phyloP scores from a whole-genome alignment of 2,329 filamentous ascomycete species.

The Bisporella sp. region DNA sequence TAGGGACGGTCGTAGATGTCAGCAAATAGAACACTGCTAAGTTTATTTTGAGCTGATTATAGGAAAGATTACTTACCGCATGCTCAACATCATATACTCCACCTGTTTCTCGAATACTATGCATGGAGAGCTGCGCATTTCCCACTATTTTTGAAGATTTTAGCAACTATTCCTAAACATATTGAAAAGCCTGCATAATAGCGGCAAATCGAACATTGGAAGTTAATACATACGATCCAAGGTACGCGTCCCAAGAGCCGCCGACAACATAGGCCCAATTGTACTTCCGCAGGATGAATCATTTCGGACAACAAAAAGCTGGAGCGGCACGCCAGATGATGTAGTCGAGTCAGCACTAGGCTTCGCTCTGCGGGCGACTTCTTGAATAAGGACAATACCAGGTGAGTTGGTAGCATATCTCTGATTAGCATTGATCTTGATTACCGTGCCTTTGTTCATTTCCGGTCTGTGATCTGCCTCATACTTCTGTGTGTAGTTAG shows the following conservation, averaged over 20 bases:
- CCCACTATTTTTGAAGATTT: conserved; percentile 35
- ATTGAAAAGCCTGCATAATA: conserved; percentile 78
- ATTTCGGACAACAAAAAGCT: conserved; percentile 94
- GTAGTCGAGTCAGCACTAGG: conserved; percentile 38
- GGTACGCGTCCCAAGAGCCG: conserved; percentile 78
- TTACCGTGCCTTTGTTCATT: conserved; percentile 94
- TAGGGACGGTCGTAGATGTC: conserved; percentile 67
- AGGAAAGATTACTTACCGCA: conserved; percentile 52
- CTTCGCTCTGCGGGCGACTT: conserved; percentile 62
- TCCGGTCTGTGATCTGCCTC: conserved; percentile 84
- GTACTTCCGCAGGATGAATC: conserved; percentile 93
- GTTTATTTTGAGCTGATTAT: conserved; percentile 65
- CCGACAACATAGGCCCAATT: conserved; percentile 93
- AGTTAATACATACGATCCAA: conserved; percentile 48
- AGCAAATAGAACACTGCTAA: conserved; percentile 35
- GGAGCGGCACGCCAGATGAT: conserved; percentile 70
- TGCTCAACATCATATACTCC: conserved; percentile 80
- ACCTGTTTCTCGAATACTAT: conserved; percentile 89
- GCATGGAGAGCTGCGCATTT: conserved; percentile 90
- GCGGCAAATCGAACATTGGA: conserved; percentile 70
- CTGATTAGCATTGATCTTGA: conserved; percentile 98
- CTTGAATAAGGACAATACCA: conserved; percentile 86
- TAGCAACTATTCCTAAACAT: no score
- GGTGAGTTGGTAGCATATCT: conserved; percentile 95
- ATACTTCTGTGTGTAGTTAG: conserved; percentile 90